Evolutionary conservation across 2,329 filamentous ascomycete genomes (phyloP), one percentile per base, ranked within the genome.

Genomic region (Orbilia quercus): DNA sequence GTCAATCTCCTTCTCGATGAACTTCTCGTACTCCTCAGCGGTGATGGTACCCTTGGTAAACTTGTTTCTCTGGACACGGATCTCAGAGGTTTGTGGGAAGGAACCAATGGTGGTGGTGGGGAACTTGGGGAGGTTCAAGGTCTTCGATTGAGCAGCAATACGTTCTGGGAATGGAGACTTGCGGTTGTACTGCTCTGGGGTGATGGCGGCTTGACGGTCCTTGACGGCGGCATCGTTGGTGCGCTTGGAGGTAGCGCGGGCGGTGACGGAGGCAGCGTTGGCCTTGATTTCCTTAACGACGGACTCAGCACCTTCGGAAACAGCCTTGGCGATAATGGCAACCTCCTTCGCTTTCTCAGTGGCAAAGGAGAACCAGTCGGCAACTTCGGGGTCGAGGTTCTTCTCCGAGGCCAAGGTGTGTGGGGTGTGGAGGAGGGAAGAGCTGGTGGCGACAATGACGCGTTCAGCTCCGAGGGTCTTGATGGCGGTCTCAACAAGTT

Each of bases 1-100:
- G 80, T 92, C 86, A 79, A 99, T 99, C 88, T 99, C 95, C 87
- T 96, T 91, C 88, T 98, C 91, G 79, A 99, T 99, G 87, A 99
- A 99, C 83, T 91, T 91, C 85, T 99, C 95, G 84, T 99, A 99
- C 85, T 98, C 85, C 81, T 89, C 87, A 79, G 89, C 86, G 57
- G 90, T 93, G 83, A 99, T 98, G 84, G 98, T 93, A 81, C 90
- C 91, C 90, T 99, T 99, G 87, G 93, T 96, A 86, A 97, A 92
- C 87, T 95, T 96, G 88, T 95, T 96, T 81, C 95, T 91, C 84
- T 93, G 89, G 79, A 96, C 85, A 84, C 95, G 92, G 84, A 99
- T 99, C 83, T 98, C 92, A 87, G 94, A 93, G 82, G 95, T 99
- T 87, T 99, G 95, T 78, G 95, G 95, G 91, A 99, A 99, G 67